Evolutionary conservation across 176 grass and related monocot species (phyloP), one percentile per base, ranked within the genome.

Genomic region (Oryza punctata): DNA sequence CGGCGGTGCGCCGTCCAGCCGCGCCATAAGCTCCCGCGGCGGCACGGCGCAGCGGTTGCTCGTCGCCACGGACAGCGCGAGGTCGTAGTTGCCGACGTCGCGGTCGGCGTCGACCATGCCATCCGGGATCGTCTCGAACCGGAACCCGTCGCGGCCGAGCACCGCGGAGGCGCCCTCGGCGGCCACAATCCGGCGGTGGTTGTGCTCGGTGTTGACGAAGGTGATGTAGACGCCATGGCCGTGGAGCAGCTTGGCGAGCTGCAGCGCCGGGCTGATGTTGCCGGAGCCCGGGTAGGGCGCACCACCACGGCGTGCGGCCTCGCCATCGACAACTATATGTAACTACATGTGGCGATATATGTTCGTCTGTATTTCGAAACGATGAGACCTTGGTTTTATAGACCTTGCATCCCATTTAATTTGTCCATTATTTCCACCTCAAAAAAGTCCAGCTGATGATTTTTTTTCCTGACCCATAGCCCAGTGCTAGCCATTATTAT

Each of bases 191-290:
- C 74, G 70, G 6, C 59, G 72, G 71, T 91, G 29, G 29, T 30
- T 30, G 29, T 30, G 29, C 29, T 30, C 29, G 29, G 29, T 30
- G 29, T 30, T 30, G 63, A 91, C 84, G 77, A 94, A 91, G 72
- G 92, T 91, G 87, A 94, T 14, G 67, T 78, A 76, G 70, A 84
- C 81, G 85, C 89, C 89, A 8, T 35, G 47, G 80, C 12, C 64
- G 81, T 52, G 85, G 3, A 91, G 89, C 5, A 73, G 70, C 63
- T 80, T 74, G 84, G 89, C 23, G 23, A 91, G 69, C 76, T 91
- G 85, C 45, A 87, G 81, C 10, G 77, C 78, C 47, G 89, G 89
- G 81, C 87, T 87, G 35, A 91, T 79, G 68, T 84, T 67, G 85
- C 89, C 70, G 65, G 89, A 50, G 30, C 63, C 27, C 3, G 89